These are phyloP conservation scores for Naganishia onofrii DNA, from an alignment of 768 basidiomycete genomes.

Conservation along the genomic window DNA sequence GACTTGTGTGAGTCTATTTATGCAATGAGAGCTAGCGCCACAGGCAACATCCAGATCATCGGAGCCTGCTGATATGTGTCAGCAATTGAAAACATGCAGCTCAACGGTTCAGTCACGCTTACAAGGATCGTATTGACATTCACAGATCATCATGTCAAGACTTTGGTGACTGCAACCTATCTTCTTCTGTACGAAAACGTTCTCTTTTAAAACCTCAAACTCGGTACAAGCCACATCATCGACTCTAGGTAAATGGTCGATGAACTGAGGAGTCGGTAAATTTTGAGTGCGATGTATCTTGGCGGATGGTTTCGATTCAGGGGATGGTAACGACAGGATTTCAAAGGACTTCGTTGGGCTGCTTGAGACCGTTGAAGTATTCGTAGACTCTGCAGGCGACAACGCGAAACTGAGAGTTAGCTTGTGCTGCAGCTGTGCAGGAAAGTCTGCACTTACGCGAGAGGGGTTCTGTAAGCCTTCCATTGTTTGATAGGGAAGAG, in stretches of 20 bases:
- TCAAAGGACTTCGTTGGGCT: no score
- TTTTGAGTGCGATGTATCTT: background rate
- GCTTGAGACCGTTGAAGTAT: no score
- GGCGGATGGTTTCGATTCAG: background rate
- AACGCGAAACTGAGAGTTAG: no score
- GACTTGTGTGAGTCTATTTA: constrained; percentile 94
- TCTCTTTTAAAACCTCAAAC: constrained; percentile 70
- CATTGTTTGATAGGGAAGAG: no score
- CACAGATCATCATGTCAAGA: constrained; percentile 91
- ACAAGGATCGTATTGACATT: constrained; percentile 82
- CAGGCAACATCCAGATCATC: constrained; percentile 70
- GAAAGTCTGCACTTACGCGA: no score
- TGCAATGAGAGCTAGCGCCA: constrained; percentile 85
- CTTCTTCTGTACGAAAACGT: constrained; percentile 81
- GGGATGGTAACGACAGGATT: background rate
- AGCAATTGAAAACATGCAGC: background rate
- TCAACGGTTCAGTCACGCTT: constrained; percentile 48
- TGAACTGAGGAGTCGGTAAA: constrained; percentile 55
- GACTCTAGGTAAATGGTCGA: constrained; percentile 74
- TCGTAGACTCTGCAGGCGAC: no score
- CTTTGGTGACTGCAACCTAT: constrained; percentile 84
- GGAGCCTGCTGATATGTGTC: constrained; percentile 54
- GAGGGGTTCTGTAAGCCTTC: no score
- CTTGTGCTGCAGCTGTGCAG: no score
- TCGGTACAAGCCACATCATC: constrained; percentile 67